phyloP scores from a whole-genome alignment of 2,329 filamentous ascomycete species.

The Aspergillus hiratsukae region DNA sequence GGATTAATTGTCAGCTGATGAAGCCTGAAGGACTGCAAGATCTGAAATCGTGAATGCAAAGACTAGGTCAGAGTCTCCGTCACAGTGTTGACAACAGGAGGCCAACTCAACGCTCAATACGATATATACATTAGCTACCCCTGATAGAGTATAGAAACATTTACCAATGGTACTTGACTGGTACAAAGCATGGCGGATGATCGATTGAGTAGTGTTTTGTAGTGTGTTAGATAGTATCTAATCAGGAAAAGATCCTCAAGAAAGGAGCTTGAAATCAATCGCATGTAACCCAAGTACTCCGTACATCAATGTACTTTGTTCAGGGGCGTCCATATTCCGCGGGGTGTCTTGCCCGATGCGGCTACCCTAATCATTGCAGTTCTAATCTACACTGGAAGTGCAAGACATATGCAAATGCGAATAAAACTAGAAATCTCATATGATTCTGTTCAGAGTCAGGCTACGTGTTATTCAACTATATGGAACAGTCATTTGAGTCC shows the following conservation, averaged over 20 bases:
- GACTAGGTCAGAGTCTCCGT: too few relatives aligned
- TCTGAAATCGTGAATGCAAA: too few relatives aligned
- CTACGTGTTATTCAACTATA: not conserved
- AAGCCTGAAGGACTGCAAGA: not conserved
- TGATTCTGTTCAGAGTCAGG: not conserved
- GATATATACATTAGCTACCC: not conserved
- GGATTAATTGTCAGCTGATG: conserved; percentile 6
- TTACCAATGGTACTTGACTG: not conserved
- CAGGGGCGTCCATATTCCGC: conserved; percentile 1
- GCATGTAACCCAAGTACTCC: conserved; percentile 3
- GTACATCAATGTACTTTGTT: not conserved
- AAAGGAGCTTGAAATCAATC: not conserved
- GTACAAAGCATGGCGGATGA: not conserved
- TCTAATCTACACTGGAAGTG: not conserved
- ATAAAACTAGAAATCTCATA: not conserved
- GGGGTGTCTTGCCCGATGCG: conserved; percentile 20
- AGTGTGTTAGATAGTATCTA: not conserved
- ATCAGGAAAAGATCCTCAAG: not conserved
- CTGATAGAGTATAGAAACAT: not conserved
- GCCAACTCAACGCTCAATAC: not conserved
- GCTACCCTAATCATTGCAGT: not conserved
- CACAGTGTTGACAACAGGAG: too few relatives aligned
- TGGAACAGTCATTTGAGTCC: not conserved
- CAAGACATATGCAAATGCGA: not conserved
- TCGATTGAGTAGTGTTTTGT: not conserved